Base-by-base conservation (phyloP, 139 green algal genomes). In the Asterochloris sp. region DNA sequence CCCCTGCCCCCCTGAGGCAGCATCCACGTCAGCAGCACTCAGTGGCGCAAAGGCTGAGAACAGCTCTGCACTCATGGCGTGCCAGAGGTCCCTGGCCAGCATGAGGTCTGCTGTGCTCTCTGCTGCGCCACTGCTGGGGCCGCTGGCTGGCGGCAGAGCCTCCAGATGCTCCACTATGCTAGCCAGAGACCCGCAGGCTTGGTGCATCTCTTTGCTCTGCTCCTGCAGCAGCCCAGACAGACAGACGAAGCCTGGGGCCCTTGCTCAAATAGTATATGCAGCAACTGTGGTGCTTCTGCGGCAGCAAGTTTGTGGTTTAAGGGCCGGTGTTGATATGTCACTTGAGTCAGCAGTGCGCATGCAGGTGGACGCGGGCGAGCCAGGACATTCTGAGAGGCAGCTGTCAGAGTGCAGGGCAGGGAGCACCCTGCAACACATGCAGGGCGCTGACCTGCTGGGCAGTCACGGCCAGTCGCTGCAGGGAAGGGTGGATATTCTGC, bases 141-240 rank as follows among this genome's bases (percentile, higher is more conserved):
- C 67, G 54, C 60, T 80, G 38, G 38, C 38, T 54, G 38, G 38
- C 38, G 38, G 76, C 60, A 80, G 26, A 60, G 76, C 76, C 60
- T 80, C 76, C 29, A 80, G 68, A n/a, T 80, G 76, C 76, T 80
- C 76, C 38, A 80, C 68, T 21, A 80, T 27, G 24, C 76, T 80
- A 47, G 76, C 76, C 76, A 80, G 60, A 15, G 47, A 61, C 14
- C 68, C 60, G 26, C 67, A 61, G 23, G 76, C 76, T 29, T 69
- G 24, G 24, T 69, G 60, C 23, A 80, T 23, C 26, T 61, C 60
- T 62, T 29, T 80, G 60, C 76, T 80, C 60, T 69, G 54, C 23
- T 61, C 76, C 76, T 80, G 76, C 76, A 80, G 13, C 38, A 54
- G 38, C 38, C 38, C 38, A 54, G 38, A 54, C 38, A 54, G 38